Evolutionary conservation across 805 yeast genomes (phyloP), one percentile per base, ranked within the genome.

Genomic region (Yamadazyma takamatsuzukensis): DNA sequence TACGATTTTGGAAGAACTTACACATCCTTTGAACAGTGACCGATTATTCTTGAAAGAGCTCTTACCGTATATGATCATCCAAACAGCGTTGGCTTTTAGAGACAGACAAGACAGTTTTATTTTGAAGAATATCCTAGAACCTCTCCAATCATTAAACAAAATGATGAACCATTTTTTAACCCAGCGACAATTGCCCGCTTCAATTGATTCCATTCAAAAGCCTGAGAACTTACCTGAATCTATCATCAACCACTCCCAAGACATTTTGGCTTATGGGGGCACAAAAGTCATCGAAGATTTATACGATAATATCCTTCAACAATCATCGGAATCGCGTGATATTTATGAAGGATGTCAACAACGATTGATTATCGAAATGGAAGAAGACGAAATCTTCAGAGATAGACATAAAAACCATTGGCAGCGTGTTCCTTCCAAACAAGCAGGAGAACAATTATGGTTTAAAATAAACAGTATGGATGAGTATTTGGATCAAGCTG

Each of bases 31-130:
- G 6, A 25, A 27, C 6, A 30, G 38, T 26, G 37, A 40, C 15
- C 28, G 40, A 13, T 17, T 38, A 9, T 37, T 80, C n/a, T 80
- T 88, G 44, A 56, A 59, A n/a, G 73, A 73, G 14, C 55, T 88
- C 3, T 49, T 87, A 2, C 96, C 97, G 0, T 74, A 72, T 42
- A 55, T 69, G 3, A 73, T 85, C 1, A 70, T 83, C 25, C 83
- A 80, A 44, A 69, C 76, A 2, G 77, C 86, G 0, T 74, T 72
- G 25, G 80, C 88, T 1, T 84, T 76, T 48, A 69, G 73, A 32
- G 90, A 82, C 39, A 65, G 89, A 39, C 78, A 78, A 37, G 74
- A 73, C 10, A 58, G 57, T 3, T 83, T 70, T 46, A 64, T 83
- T 7, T 58, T 59, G 18, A 70, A 73, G 29, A 64, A 42, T 35